Evolutionary conservation across 1,284 basidiomycete genomes (phyloP).

Genomic region (Ceratobasidium sp.): DNA sequence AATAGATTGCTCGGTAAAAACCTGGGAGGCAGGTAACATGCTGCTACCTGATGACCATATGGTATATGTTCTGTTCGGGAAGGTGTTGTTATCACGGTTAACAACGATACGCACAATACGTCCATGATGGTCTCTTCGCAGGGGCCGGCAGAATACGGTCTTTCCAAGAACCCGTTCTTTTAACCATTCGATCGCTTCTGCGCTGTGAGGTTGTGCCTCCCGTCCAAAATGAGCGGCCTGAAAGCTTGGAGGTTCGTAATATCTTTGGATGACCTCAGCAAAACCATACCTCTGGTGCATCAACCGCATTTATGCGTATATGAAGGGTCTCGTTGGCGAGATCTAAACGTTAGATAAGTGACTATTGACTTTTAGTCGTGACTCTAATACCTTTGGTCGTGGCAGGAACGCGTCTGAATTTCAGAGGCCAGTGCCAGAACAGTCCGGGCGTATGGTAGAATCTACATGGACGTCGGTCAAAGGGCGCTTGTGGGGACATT

Average conservation of each 20-base stretch:
- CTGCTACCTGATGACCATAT: conserved; percentile 69
- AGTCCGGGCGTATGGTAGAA: conserved; percentile 86
- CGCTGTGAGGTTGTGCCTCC: conserved; percentile 76
- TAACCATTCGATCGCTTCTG: conserved; percentile 81
- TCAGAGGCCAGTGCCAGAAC: conserved; percentile 79
- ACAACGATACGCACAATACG: conserved; percentile 72
- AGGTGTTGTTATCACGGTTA: neutral
- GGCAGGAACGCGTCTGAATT: conserved; percentile 73
- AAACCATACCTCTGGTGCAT: conserved; percentile 85
- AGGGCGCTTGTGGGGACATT: neutral
- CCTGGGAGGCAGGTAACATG: conserved; percentile 65
- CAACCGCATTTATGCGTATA: conserved; percentile 87
- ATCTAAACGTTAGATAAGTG: conserved; percentile 59
- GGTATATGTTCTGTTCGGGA: neutral
- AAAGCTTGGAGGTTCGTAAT: neutral
- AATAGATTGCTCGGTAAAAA: conserved; percentile 65
- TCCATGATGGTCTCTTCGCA: conserved; percentile 83
- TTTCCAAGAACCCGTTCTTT: conserved; percentile 69
- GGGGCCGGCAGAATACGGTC: conserved; percentile 74
- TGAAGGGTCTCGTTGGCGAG: conserved; percentile 83
- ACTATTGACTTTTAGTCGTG: neutral
- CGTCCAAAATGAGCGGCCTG: conserved; percentile 85
- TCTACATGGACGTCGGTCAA: conserved; percentile 59
- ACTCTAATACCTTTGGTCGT: conserved; percentile 67
- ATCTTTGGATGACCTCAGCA: neutral